Evolutionary conservation across 495 filamentous ascomycete species (phyloP).

Genomic region (Tuber calosporum): DNA sequence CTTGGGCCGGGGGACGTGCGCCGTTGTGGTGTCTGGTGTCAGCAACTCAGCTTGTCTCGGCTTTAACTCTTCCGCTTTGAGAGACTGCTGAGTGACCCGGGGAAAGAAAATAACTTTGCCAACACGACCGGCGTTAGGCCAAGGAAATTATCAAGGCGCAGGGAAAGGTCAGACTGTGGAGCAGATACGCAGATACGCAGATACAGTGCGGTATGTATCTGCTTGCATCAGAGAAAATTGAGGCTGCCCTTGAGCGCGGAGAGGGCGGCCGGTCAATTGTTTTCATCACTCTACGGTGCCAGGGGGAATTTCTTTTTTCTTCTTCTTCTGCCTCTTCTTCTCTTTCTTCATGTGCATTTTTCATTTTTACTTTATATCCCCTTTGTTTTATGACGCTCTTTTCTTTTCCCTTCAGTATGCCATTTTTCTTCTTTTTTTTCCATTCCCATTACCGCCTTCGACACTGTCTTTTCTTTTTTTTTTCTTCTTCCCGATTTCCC

Average conservation of each 20-base stretch:
- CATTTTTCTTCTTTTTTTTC: neutral
- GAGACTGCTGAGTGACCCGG: conserved; percentile 20
- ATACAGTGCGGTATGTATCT: too few species aligned
- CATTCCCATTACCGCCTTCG: neutral
- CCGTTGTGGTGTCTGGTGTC: neutral
- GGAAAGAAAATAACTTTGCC: conserved; percentile 30
- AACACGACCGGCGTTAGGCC: conserved; percentile 18
- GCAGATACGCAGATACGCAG: too few species aligned
- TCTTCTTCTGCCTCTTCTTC: too few species aligned
- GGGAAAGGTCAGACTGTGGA: neutral
- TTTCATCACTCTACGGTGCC: neutral
- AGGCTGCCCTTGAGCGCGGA: neutral
- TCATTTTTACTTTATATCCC: neutral
- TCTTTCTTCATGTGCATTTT: neutral
- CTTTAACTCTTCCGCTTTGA: conserved; percentile 17
- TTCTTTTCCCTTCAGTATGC: neutral
- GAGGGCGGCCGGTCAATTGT: neutral
- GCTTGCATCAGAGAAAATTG: neutral
- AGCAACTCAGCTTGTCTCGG: conserved; percentile 8
- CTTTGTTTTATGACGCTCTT: neutral
- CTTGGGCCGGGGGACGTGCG: neutral
- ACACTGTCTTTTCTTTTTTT: neutral
- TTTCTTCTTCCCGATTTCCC: neutral
- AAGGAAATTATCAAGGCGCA: conserved; percentile 1
- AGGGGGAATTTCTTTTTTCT: neutral